Base-by-base conservation (phyloP, 2,329 filamentous ascomycete species). In the Rutstroemia sp. region DNA sequence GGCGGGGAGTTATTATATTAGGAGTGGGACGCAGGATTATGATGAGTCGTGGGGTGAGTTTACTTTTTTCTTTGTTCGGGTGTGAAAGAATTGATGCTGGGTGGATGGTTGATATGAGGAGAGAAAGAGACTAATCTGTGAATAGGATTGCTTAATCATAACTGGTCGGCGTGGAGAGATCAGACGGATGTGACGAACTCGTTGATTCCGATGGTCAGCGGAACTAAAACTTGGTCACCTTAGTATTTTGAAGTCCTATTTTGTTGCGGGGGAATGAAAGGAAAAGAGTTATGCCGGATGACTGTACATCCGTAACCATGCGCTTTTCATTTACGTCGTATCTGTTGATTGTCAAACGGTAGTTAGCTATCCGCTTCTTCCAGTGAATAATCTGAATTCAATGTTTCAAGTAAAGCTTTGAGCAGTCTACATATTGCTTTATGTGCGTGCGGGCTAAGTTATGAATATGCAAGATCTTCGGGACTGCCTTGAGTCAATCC, bases 11-110 rank as follows among this genome's bases (percentile, higher is more conserved):
- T 84, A 84, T 63, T 84, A 84, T 61, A 74, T 78, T 55, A 70
- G 80, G 1, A 65, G 69, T 5, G 80, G 80, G 0, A 72, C 56
- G 0, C 78, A 81, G 64, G 79, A 83, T 63, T 76, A 68, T 50
- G 80, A 84, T 27, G 81, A 84, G 69, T 68, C 70, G 0, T 85
- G 80, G 80, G 81, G 80, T 2, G 64, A 81, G 56, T 66, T 1
- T 9, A 10, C 38, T 38, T n/a, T 4, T 10, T 30, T 48, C 7
- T 5, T 17, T 6, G 5, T 5, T 17, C 4, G 5, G 6, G 8
- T 38, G 5, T 16, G 8, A 41, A 1, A 27, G 6, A 2, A 14
- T n/a, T 14, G 39, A 19, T 5, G 41, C 9, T 44, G 6, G n/a
- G 41, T 44, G n/a, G n/a, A 19, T 44, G 14, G n/a, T 17, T 17